Evolutionary conservation across 1,139 yeast genomes (phyloP), one percentile per base, ranked within the genome.

Genomic region (Pichia sp.): DNA sequence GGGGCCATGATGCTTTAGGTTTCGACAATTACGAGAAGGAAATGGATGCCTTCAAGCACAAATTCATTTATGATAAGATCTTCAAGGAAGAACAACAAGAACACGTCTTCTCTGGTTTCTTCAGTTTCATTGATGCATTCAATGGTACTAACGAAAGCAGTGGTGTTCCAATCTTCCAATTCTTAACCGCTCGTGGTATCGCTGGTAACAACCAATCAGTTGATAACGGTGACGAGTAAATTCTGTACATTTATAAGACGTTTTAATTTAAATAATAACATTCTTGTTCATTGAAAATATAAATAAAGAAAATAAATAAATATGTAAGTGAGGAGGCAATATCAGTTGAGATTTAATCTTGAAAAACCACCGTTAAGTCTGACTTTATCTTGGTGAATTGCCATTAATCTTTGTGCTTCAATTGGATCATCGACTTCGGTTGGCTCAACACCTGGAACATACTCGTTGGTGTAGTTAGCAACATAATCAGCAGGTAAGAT

Each of bases 81-180:
- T 93, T 91, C 63, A 80, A 78, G 38, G 96, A 90, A 67, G 99
- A 93, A 66, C 85, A 80, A 42, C 79, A 79, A 58, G 97, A 90
- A 58, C 89, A 91, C 60, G 86, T 85, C 2, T 91, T 87, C 69
- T 83, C 87, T 55, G 95, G 95, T 0, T 91, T 91, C 61, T 91
- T 86, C 67, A 86, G 88, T 30, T 91, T 86, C 63, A 83, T 91
- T 57, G 98, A 91, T 66, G 79, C 86, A 38, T 87, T 84, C 66
- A 75, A 75, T 47, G 75, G 74, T 15, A 73, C 71, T 15, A 64
- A 58, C 37, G 63, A 60, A 34, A 55, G 51, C 9, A 56, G 48
- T 28, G 65, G 65, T 9, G 40, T 55, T 14, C 63, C 63, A 14
- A 60, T 86, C 21, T 86, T 88, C 61, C 91, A 85, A 59, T 90